A percentile compares a stretch with the other conserved stretches of the same genome.
These are phyloP conservation scores for Actinidia polygama DNA, from an alignment of 179 eudicot species.

Conservation along the genomic window DNA sequence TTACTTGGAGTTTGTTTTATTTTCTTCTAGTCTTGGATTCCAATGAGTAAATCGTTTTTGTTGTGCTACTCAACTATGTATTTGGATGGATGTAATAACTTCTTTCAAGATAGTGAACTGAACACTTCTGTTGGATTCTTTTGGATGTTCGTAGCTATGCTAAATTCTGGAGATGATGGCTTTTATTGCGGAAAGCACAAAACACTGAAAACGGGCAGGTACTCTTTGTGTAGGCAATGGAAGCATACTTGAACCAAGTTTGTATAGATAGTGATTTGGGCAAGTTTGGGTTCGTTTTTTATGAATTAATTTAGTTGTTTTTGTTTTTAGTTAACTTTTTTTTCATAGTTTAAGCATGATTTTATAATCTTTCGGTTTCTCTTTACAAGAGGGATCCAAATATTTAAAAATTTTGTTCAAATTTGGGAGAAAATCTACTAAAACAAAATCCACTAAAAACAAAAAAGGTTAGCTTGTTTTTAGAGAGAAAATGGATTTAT, in stretches of 20 bases:
- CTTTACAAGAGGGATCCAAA: no score
- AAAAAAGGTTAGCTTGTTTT: no score
- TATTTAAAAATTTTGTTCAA: no score
- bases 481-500: no score
- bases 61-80: not conserved
- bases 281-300: no score
- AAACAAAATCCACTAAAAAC: no score
- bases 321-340: no score
- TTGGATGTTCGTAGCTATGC: no score
- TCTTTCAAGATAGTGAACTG: not conserved
- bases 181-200: not conserved
- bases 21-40: not conserved
- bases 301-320: no score
- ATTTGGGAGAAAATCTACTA: no score
- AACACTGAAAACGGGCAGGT: not conserved
- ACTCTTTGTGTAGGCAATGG: not conserved
- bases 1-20: slow-evolving; percentile 17
- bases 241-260: not conserved
- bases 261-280: not conserved
- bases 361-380: no score
- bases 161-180: not conserved
- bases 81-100: not conserved
- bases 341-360: no score
- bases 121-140: not conserved
- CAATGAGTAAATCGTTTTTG: not conserved